A percentile compares a stretch with the other conserved stretches of the same genome.
phyloP scores from a whole-genome alignment of 495 filamentous ascomycete genomes.

The Penicillium ochrochloron region DNA sequence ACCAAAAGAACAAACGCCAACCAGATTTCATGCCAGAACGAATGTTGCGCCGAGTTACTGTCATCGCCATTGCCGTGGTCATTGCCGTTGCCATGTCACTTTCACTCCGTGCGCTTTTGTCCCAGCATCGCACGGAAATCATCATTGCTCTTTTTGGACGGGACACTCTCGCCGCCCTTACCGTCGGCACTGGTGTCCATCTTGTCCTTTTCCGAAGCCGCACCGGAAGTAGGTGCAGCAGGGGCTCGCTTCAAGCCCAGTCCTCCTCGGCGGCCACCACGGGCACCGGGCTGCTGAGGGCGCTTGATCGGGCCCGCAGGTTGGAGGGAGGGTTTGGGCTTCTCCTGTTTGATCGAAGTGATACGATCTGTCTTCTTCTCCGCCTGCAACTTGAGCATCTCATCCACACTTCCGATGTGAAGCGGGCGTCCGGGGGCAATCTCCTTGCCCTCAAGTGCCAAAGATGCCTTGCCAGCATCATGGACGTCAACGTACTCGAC shows the following conservation, averaged over 20 bases:
- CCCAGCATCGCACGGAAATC: slow-evolving; percentile 84
- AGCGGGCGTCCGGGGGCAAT: slow-evolving; percentile 67
- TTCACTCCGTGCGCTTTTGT: slow-evolving; percentile 41
- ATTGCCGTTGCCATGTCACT: slow-evolving; percentile 26
- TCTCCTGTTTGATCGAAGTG: slow-evolving; percentile 45
- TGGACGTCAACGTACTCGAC: slow-evolving; percentile 76
- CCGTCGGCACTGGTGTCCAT: slow-evolving; percentile 41
- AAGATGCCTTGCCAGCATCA: slow-evolving; percentile 72
- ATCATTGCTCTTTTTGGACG: slow-evolving; percentile 74
- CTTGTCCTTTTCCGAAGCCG: slow-evolving; percentile 43
- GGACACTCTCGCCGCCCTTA: slow-evolving; percentile 32
- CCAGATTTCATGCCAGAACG: slow-evolving; percentile 30
- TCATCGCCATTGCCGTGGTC: slow-evolving; percentile 29
- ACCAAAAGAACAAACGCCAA: slow-evolving; percentile 29
- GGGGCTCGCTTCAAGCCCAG: slow-evolving; percentile 59
- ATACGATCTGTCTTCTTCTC: slow-evolving; percentile 59
- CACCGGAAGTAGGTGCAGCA: slow-evolving; percentile 7
- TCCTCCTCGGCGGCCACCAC: slow-evolving; percentile 56
- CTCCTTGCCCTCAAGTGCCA: slow-evolving; percentile 74
- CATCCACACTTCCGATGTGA: slow-evolving; percentile 67
- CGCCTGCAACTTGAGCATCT: slow-evolving; percentile 66
- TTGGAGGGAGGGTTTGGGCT: slow-evolving; percentile 51
- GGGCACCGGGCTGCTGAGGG: slow-evolving; percentile 56
- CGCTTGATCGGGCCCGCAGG: slow-evolving; percentile 59
- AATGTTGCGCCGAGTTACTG: slow-evolving; percentile 31